Percentiles rank a stretch among this genome's conserved stretches.
Evolutionary conservation across 2,329 filamentous ascomycete genomes (phyloP).

Genomic region (Epichloe elymi): DNA sequence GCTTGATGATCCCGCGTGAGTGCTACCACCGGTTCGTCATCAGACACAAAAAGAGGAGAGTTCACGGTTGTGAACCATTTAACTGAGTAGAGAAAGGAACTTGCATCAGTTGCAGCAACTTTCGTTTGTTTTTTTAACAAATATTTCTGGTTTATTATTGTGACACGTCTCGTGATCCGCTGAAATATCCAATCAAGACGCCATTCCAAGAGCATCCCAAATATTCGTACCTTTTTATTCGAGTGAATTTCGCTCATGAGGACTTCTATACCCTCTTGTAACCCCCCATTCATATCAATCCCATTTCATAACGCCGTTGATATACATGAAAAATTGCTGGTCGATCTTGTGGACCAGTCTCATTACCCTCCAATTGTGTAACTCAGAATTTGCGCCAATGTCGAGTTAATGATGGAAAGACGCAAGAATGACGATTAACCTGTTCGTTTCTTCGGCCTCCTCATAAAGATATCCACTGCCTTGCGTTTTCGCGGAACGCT

Average conservation of each 20-base stretch:
- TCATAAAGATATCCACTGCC: conserved; percentile 37
- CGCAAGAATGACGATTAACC: background rate
- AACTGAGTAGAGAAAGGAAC: background rate
- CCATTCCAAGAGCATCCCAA: background rate
- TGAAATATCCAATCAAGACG: background rate
- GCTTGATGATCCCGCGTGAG: too few relatives aligned
- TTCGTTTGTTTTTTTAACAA: too few relatives aligned
- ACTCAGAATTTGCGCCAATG: background rate
- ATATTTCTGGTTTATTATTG: too few relatives aligned
- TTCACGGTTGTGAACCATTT: background rate
- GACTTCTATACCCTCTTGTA: background rate
- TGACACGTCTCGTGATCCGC: background rate
- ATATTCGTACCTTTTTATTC: background rate
- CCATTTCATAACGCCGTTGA: background rate
- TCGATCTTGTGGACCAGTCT: background rate
- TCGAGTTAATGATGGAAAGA: background rate
- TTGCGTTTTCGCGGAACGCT: conserved; percentile 27
- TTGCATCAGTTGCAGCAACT: background rate
- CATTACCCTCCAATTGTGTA: background rate
- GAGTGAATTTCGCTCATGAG: background rate
- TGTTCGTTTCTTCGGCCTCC: conserved; percentile 27
- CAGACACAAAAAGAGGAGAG: too few relatives aligned
- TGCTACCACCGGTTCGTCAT: too few relatives aligned
- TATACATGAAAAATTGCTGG: background rate
- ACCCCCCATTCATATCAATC: background rate